Base-by-base conservation (phyloP, 106 monocot genomes). In the Narthecium ossifragum region DNA sequence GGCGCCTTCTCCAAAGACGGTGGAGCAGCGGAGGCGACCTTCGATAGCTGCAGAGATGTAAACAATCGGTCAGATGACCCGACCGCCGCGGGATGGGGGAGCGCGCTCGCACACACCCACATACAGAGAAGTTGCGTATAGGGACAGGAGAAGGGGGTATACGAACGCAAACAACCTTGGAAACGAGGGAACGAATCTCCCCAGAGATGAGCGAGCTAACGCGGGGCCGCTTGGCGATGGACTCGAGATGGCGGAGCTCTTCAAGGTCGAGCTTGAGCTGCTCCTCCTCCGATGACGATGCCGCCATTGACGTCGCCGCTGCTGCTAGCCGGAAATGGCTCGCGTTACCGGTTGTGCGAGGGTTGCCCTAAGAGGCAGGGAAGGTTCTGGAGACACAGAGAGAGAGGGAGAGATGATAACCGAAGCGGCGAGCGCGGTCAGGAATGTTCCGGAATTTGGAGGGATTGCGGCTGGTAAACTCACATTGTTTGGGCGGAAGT, bases 221-320 rank as follows among this genome's bases (percentile, higher is more conserved):
- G 45, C 85, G 76, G 17, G 93, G 88, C 37, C 85, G 50, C 69
- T 82, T 85, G 37, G 93, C 81, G 53, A 89, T 41, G 54, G 56
- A 22, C 57, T 80, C 73, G 24, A 93, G 77, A 8, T 61, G 74
- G 49, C 55, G 70, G 33, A 93, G 79, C 67, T 93, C 93, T 24
- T 88, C 85, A 28, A 88, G 60, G 60, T 93, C 93, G 23, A 82
- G 61, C 71, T 58, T 46, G 30, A 85, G 74, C 47, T 91, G 66
- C 51, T 89, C 70, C 67, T 74, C 73, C 1, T 71, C 76, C 59
- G 85, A 62, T 73, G 74, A 73, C 33, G 22, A 15, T 28, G 20
- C 76, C 59, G 85, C 66, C 77, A 77, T 77, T 36, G 22, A 15
- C 23, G 20, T 61, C 66, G 26, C 17, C 18, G 1, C n/a, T n/a